phyloP scores from a whole-genome alignment of 306 rosid genomes.

The Trifolium dubium region DNA sequence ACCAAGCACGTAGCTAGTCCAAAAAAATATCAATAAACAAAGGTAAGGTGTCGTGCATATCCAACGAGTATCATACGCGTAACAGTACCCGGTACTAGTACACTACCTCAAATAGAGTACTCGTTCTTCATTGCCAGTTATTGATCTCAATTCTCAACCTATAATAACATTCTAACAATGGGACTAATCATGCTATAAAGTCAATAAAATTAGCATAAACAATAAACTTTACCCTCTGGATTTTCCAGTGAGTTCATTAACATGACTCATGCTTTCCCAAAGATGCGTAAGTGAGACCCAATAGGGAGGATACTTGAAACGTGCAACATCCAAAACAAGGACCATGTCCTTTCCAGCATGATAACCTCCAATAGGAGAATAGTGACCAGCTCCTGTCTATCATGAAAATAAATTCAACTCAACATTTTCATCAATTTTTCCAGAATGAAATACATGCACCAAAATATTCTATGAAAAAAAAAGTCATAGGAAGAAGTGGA shows the following conservation, averaged over 20 bases:
- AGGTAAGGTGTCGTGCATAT: too few species aligned
- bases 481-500: constrained; percentile 7
- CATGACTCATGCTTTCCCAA: constrained; percentile 89
- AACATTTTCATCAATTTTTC: constrained; percentile 22
- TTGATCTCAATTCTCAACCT: constrained; percentile 31
- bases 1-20: too few species aligned
- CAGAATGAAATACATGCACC: constrained; percentile 7
- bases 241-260: constrained; percentile 65
- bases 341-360: constrained; percentile 86
- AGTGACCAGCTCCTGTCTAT: constrained; percentile 94
- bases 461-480: background rate
- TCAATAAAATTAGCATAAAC: constrained; percentile 17
- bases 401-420: constrained; percentile 28
- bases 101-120: too few species aligned
- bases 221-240: constrained; percentile 68
- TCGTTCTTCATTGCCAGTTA: too few species aligned
- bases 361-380: constrained; percentile 97
- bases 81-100: too few species aligned
- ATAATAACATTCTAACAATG: background rate
- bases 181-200: constrained; percentile 14
- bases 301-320: constrained; percentile 96
- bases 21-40: too few species aligned
- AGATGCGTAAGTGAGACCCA: constrained; percentile 84
- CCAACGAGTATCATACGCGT: too few species aligned
- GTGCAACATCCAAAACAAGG: constrained; percentile 91